phyloP scores from a whole-genome alignment of 371 early-diverging fungal species.

The Rhizopus microsporus region DNA sequence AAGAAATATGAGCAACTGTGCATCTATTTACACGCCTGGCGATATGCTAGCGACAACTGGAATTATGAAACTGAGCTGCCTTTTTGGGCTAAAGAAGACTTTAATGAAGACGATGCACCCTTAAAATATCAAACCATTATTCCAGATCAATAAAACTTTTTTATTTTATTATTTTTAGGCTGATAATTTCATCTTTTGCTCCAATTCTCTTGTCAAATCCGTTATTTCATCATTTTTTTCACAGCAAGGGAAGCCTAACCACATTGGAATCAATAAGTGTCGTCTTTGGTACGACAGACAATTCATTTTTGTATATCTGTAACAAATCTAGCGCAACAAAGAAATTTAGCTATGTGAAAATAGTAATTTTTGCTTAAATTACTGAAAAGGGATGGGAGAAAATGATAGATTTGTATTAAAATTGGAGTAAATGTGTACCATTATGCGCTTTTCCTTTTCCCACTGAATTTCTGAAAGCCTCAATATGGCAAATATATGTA shows the following conservation, averaged over 20 bases:
- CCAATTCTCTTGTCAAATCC: background rate
- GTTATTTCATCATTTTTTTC: constrained; percentile 1
- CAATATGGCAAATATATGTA: too few relatives aligned
- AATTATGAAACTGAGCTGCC: constrained; percentile 79
- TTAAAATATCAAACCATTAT: constrained; percentile 14
- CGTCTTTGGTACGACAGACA: too few relatives aligned
- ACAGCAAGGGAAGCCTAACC: background rate
- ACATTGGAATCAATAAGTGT: too few relatives aligned
- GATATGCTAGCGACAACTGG: constrained; percentile 70
- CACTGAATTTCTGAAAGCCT: too few relatives aligned
- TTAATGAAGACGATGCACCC: constrained; percentile 22
- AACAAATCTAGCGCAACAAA: too few relatives aligned
- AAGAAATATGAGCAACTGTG: constrained; percentile 73
- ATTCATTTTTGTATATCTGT: too few relatives aligned
- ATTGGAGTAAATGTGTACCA: background rate
- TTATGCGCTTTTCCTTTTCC: background rate
- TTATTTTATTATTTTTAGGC: constrained; percentile 2
- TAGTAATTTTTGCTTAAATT: too few relatives aligned
- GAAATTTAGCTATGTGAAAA: too few relatives aligned
- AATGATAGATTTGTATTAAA: too few relatives aligned
- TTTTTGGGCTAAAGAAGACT: constrained; percentile 70
- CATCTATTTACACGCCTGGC: constrained; percentile 88
- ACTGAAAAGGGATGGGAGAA: too few relatives aligned
- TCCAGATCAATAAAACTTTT: constrained; percentile 1
- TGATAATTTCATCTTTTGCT: constrained; percentile 3